Evolutionary conservation across 768 basidiomycete species (phyloP), one percentile per base, ranked within the genome.

Genomic region (Termitomyces sp.): DNA sequence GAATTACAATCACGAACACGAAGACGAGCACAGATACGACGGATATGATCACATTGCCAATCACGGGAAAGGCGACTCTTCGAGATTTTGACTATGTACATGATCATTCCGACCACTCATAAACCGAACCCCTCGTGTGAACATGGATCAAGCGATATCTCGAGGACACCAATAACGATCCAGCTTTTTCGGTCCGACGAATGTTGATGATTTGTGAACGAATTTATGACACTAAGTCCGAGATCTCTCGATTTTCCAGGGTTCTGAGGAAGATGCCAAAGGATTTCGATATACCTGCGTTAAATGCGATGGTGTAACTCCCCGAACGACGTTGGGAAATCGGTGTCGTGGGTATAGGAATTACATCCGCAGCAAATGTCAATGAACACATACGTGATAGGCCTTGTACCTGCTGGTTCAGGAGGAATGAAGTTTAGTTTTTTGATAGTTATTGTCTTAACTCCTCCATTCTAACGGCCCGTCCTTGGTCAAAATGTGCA

Each of bases 161-260:
- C 74, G 20, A 68, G 69, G 14, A 70, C 71, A 13, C 64, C 63
- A 51, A 64, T 63, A 51, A 57, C 67, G 42, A 66, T 70, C 58
- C 66, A 72, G 40, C 67, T 75, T 32, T 66, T 73, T 52, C 76
- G 68, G 69, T 53, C 61, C 69, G 64, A 71, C 75, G 71, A 81
- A 82, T 60, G 16, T 38, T 38, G 80, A 80, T 79, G 73, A 75
- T 74, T 78, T 71, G 69, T 74, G 70, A 70, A 70, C 70, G 69
- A 57, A 65, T 35, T 55, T 28, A 14, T 49, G n/a, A 51, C 49
- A 35, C 56, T 44, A 18, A 8, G 18, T 40, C 38, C 52, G 63
- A 61, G 38, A 14, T 52, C 52, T 52, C 52, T n/a, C 26, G 36
- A 52, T 52, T 52, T 9, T 16, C 18, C 12, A 7, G 20, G 38